Conservation (phyloP, 2,329 filamentous ascomycete genomes). For the Meredithiella fracta region DNA sequence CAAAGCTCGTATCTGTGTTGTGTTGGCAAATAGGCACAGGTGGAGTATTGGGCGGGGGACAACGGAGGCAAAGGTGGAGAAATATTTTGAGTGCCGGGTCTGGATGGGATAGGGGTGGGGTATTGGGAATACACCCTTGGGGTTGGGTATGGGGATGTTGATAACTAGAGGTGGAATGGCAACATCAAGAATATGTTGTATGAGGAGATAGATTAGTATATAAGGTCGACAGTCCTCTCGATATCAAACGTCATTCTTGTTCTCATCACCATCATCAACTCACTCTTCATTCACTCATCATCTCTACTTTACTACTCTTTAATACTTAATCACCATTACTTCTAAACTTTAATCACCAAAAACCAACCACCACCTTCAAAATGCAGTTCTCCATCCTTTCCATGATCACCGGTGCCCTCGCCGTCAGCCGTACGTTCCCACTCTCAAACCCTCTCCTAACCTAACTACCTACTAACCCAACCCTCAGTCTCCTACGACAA, state of each 20-base stretch:
- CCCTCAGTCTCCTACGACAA: slow-evolving; percentile 50
- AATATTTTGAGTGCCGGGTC: too few relatives aligned
- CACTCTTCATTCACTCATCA: neutral
- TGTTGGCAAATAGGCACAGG: too few relatives aligned
- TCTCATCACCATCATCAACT: slow-evolving; percentile 2
- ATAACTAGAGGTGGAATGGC: too few relatives aligned
- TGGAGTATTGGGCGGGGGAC: too few relatives aligned
- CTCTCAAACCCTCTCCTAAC: slow-evolving; percentile 2
- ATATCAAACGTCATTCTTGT: neutral
- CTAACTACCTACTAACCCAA: slow-evolving; percentile 7
- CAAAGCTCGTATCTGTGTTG: too few relatives aligned
- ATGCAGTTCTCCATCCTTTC: slow-evolving; percentile 30
- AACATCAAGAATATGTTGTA: too few relatives aligned
- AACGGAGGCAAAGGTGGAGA: too few relatives aligned
- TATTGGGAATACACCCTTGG: too few relatives aligned
- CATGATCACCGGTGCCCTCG: slow-evolving; percentile 24
- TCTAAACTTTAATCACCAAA: slow-evolving; percentile 4
- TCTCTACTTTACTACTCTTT: neutral
- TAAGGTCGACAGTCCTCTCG: neutral
- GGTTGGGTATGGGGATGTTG: too few relatives aligned
- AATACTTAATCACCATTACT: slow-evolving; percentile 3
- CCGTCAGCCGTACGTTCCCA: slow-evolving; percentile 21
- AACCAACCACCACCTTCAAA: slow-evolving; percentile 17
- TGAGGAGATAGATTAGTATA: slow-evolving; percentile 1
- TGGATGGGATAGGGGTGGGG: too few relatives aligned